Percentiles rank a stretch among this genome's conserved stretches.
Evolutionary conservation across 345 rosid species (phyloP).

Genomic region (Citrus mangshanensis): DNA sequence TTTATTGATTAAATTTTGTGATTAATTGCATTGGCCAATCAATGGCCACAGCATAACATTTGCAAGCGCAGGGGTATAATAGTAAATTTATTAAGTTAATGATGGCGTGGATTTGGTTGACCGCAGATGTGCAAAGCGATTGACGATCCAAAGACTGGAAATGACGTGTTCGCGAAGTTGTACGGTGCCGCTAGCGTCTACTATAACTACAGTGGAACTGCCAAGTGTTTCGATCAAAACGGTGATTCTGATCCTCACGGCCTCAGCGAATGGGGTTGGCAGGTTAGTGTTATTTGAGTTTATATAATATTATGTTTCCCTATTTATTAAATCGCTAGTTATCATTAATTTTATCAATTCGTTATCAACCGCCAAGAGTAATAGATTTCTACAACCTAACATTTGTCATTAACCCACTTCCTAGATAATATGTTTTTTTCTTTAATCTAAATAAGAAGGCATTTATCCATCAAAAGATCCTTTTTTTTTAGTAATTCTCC

Average conservation of each 20-base stretch:
- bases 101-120: background rate
- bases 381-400: too few relatives aligned
- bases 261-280: constrained; percentile 52
- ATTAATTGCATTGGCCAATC: too few relatives aligned
- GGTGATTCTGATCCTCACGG: constrained; percentile 44
- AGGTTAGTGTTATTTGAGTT: constrained; percentile 16
- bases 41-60: too few relatives aligned
- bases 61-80: background rate
- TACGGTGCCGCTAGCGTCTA: constrained; percentile 49
- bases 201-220: constrained; percentile 44
- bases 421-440: too few relatives aligned
- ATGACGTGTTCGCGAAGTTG: constrained; percentile 45
- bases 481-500: too few relatives aligned
- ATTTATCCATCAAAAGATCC: too few relatives aligned
- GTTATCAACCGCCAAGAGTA: too few relatives aligned
- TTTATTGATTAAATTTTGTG: background rate
- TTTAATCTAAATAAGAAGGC: too few relatives aligned
- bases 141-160: constrained; percentile 44
- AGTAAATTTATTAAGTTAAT: background rate
- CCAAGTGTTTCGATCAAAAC: constrained; percentile 45
- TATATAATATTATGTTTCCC: too few relatives aligned
- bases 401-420: too few relatives aligned
- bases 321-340: too few relatives aligned
- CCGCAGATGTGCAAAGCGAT: constrained; percentile 63
- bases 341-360: too few relatives aligned